A percentile compares a stretch with the other conserved stretches of the same genome.
These are phyloP conservation scores for Lotmaria passim DNA, from an alignment of 208 protist genomes.

Conservation along the genomic window DNA sequence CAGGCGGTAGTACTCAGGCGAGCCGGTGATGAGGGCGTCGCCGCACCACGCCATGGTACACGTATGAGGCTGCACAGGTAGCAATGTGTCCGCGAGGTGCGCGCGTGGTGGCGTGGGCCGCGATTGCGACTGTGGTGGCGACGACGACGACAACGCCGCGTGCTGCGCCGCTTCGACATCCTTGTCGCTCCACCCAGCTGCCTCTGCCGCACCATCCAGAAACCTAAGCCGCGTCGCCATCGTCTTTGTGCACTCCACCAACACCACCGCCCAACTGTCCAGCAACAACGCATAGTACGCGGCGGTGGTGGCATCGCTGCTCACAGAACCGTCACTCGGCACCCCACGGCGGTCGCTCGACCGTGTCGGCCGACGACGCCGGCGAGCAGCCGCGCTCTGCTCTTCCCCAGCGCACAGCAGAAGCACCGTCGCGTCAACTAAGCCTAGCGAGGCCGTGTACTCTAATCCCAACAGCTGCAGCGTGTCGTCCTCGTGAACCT, in stretches of 20 bases:
- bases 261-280: constrained; percentile 13
- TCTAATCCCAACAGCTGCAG: constrained; percentile 7
- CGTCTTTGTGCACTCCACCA: constrained; percentile 18
- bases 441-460: constrained; percentile 7
- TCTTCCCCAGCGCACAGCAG: constrained; percentile 18
- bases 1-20: constrained; percentile 21
- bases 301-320: background rate
- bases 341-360: no score
- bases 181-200: constrained; percentile 2
- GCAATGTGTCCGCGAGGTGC: background rate
- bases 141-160: background rate
- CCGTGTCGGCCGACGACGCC: background rate
- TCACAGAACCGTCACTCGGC: no score
- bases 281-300: constrained; percentile 22
- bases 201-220: background rate
- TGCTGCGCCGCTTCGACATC: background rate
- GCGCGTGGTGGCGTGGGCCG: background rate
- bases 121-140: background rate
- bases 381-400: constrained; percentile 8
- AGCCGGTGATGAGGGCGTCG: constrained; percentile 25
- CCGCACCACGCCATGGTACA: constrained; percentile 33
- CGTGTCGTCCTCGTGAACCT: constrained; percentile 23
- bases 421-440: constrained; percentile 9
- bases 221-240: constrained; percentile 11
- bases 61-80: constrained; percentile 11